phyloP scores from a whole-genome alignment of 1,139 yeast genomes.

The Meyerozyma smithsonii region DNA sequence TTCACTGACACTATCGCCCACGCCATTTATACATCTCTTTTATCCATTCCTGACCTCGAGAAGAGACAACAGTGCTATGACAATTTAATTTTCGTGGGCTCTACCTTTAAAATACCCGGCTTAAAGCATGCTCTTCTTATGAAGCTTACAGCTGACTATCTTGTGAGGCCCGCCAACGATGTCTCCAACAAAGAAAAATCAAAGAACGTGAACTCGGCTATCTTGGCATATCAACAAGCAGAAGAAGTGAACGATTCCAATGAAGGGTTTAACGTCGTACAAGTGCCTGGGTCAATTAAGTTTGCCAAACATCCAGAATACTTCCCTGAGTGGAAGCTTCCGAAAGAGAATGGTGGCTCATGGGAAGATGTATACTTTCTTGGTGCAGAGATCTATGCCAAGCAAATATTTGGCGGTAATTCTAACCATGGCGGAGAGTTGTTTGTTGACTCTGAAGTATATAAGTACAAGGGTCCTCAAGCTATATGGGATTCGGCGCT shows the following conservation, averaged over 20 bases:
- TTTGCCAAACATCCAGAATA: constrained; percentile 79
- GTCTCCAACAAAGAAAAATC: constrained; percentile 21
- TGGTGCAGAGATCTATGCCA: constrained; percentile 86
- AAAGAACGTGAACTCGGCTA: constrained; percentile 37
- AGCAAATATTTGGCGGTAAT: constrained; percentile 69
- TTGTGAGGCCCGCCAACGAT: constrained; percentile 34
- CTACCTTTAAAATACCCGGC: constrained; percentile 70
- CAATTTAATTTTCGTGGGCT: constrained; percentile 74
- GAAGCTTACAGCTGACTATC: constrained; percentile 54
- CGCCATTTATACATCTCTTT: constrained; percentile 50
- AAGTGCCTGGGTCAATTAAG: constrained; percentile 73
- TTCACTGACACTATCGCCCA: constrained; percentile 53
- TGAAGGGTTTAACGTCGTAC: constrained; percentile 31
- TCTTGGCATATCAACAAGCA: constrained; percentile 40
- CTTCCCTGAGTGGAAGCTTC: constrained; percentile 92
- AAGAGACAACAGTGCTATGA: constrained; percentile 86
- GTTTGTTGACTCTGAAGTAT: constrained; percentile 67
- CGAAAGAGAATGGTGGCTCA: constrained; percentile 51
- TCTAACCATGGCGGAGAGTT: constrained; percentile 58
- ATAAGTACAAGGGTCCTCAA: constrained; percentile 77
- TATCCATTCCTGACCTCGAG: constrained; percentile 57
- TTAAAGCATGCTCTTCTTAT: constrained; percentile 66
- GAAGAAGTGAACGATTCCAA: constrained; percentile 23
- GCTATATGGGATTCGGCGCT: constrained; percentile 43
- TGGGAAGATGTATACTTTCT: constrained; percentile 71